A percentile compares a stretch with the other conserved stretches of the same genome.
Conservation (phyloP, 2,329 filamentous ascomycete genomes). For the Sarocladium kiliense region DNA sequence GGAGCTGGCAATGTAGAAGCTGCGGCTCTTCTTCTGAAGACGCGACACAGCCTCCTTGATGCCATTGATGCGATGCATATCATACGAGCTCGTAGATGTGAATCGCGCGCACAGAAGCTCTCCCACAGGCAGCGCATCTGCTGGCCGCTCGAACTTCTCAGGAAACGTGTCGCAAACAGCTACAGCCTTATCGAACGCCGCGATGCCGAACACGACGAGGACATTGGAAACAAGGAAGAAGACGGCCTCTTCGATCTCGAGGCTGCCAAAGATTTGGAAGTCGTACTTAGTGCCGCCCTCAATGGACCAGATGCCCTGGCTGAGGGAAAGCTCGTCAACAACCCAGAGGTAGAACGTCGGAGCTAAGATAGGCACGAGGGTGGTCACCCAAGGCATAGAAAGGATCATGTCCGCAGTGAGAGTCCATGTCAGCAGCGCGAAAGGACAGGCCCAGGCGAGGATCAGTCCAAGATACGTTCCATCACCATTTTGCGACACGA, state of each 20-base stretch:
- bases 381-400: constrained; percentile 52
- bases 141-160: constrained; percentile 44
- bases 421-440: constrained; percentile 59
- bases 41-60: constrained; percentile 54
- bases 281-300: constrained; percentile 62
- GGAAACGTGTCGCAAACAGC: constrained; percentile 62
- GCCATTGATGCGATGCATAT: constrained; percentile 51
- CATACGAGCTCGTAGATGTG: constrained; percentile 41
- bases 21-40: constrained; percentile 61
- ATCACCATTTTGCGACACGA: constrained; percentile 38
- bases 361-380: constrained; percentile 52
- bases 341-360: constrained; percentile 68
- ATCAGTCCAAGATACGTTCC: constrained; percentile 68
- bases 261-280: constrained; percentile 54
- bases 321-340: constrained; percentile 63
- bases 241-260: constrained; percentile 69
- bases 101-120: constrained; percentile 46
- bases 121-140: constrained; percentile 41
- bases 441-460: constrained; percentile 61
- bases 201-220: constrained; percentile 63
- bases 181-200: constrained; percentile 64
- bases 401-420: constrained; percentile 61
- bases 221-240: constrained; percentile 69
- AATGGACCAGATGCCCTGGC: constrained; percentile 68
- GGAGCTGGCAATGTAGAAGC: constrained; percentile 68